A percentile compares a stretch with the other conserved stretches of the same genome.
These are phyloP conservation scores for Usnea hakonensis DNA, from an alignment of 495 filamentous ascomycete genomes.

Conservation along the genomic window DNA sequence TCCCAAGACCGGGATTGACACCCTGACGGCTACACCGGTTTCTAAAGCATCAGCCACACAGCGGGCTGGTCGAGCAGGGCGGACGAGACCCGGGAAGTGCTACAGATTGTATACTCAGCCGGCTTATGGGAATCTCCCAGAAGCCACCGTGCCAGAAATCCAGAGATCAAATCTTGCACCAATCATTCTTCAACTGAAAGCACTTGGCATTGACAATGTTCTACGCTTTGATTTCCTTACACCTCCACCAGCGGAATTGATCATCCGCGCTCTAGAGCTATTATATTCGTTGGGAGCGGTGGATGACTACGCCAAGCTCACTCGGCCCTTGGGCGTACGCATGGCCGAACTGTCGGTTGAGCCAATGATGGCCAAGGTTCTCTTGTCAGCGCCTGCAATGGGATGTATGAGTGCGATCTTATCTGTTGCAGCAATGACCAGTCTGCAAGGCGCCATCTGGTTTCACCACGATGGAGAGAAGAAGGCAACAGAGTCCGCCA, in stretches of 20 bases:
- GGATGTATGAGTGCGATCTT: slow-evolving; percentile 78
- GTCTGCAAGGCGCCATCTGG: slow-evolving; percentile 73
- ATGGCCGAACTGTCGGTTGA: slow-evolving; percentile 96
- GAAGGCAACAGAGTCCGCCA: slow-evolving; percentile 60
- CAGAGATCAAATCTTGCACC: slow-evolving; percentile 90
- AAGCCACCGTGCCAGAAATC: slow-evolving; percentile 79
- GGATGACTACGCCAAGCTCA: slow-evolving; percentile 86
- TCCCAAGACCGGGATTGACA: slow-evolving; percentile 81
- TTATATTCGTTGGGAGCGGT: slow-evolving; percentile 84
- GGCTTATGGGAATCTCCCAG: slow-evolving; percentile 59
- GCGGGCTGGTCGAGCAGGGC: slow-evolving; percentile 82
- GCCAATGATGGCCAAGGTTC: slow-evolving; percentile 91
- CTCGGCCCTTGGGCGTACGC: slow-evolving; percentile 71
- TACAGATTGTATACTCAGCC: slow-evolving; percentile 86
- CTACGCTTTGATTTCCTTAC: slow-evolving; percentile 86
- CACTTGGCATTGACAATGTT: slow-evolving; percentile 92
- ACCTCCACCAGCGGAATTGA: slow-evolving; percentile 76
- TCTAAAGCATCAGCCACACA: slow-evolving; percentile 92
- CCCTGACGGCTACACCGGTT: slow-evolving; percentile 75
- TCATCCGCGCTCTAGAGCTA: slow-evolving; percentile 81
- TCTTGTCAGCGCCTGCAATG: slow-evolving; percentile 70
- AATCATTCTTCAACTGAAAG: slow-evolving; percentile 87
- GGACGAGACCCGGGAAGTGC: slow-evolving; percentile 91
- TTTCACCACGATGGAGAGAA: slow-evolving; percentile 70
- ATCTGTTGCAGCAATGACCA: slow-evolving; percentile 91